Conservation (phyloP, 2,329 filamentous ascomycete genomes). For the Microcyclospora pomicola region DNA sequence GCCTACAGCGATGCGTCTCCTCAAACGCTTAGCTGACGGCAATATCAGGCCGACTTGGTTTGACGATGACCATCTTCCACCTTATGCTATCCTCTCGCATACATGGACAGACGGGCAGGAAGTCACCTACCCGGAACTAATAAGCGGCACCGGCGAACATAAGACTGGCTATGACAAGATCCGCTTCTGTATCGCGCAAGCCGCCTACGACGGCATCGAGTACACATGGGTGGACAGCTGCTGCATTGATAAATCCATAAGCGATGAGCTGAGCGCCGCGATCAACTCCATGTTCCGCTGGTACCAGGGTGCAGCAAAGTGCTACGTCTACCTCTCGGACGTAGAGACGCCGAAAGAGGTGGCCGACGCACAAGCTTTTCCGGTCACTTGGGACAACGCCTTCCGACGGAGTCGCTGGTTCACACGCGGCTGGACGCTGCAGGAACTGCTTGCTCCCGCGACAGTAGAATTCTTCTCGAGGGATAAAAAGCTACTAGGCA, state of each 20-base stretch:
- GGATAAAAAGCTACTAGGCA: conserved; percentile 1
- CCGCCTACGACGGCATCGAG: conserved; percentile 2
- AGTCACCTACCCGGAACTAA: conserved; percentile 5
- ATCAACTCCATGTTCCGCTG: conserved; percentile 1
- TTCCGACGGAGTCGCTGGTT: conserved; percentile 6
- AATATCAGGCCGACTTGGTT: too few species aligned
- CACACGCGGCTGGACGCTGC: too few species aligned
- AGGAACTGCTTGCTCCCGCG: conserved; percentile 6
- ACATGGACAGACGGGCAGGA: conserved; percentile 5
- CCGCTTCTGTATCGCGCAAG: conserved; percentile 4
- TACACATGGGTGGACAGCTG: not conserved
- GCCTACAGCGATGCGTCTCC: too few species aligned
- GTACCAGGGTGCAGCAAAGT: not conserved
- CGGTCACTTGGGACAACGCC: not conserved
- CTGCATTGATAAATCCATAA: conserved; percentile 1
- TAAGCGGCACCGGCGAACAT: not conserved
- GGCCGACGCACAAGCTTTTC: too few species aligned
- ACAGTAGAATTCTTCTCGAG: conserved; percentile 4
- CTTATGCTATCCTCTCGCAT: conserved; percentile 8
- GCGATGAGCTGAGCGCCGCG: not conserved
- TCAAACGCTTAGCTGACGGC: too few species aligned
- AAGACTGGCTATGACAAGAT: conserved; percentile 13
- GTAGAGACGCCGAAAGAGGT: not conserved
- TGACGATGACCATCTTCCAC: too few species aligned
- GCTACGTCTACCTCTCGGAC: not conserved